Percentiles rank a stretch among this genome's conserved stretches.
phyloP scores from a whole-genome alignment of 2,329 filamentous ascomycete species.

The Stenocarpella maydis region DNA sequence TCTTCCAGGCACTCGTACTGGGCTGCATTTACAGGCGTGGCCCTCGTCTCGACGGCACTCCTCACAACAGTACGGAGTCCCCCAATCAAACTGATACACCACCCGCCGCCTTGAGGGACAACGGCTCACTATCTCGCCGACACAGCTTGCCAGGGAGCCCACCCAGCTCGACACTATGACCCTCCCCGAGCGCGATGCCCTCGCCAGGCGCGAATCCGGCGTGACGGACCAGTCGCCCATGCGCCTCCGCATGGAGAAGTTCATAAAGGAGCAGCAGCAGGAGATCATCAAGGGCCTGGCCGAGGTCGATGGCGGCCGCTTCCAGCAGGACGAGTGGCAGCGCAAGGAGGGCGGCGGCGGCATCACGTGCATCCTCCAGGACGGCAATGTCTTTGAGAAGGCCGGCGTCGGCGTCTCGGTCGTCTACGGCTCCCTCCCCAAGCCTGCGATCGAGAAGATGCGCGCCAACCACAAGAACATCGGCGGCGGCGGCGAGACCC shows the following conservation, averaged over 20 bases:
- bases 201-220: constrained; percentile 79
- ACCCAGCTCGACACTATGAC: constrained; percentile 68
- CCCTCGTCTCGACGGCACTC: constrained; percentile 60
- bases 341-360: constrained; percentile 90
- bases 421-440: constrained; percentile 90
- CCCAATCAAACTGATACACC: constrained; percentile 4
- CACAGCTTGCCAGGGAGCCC: constrained; percentile 52
- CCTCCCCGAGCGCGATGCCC: constrained; percentile 85
- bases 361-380: constrained; percentile 92
- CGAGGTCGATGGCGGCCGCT: constrained; percentile 82
- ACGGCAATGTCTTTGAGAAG: constrained; percentile 97
- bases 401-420: constrained; percentile 94
- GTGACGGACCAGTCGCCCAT: constrained; percentile 85
- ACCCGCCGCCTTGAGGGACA: neutral
- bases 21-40: constrained; percentile 52
- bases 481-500: constrained; percentile 64
- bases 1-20: constrained; percentile 43
- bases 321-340: constrained; percentile 86
- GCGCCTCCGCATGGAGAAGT: constrained; percentile 96
- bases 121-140: constrained; percentile 14
- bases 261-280: constrained; percentile 92
- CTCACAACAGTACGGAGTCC: constrained; percentile 65
- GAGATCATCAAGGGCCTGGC: constrained; percentile 86
- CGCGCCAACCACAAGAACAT: constrained; percentile 93
- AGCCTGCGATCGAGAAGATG: constrained; percentile 91